phyloP scores from a whole-genome alignment of 2,329 filamentous ascomycete species.

The Mariannaea elegans region DNA sequence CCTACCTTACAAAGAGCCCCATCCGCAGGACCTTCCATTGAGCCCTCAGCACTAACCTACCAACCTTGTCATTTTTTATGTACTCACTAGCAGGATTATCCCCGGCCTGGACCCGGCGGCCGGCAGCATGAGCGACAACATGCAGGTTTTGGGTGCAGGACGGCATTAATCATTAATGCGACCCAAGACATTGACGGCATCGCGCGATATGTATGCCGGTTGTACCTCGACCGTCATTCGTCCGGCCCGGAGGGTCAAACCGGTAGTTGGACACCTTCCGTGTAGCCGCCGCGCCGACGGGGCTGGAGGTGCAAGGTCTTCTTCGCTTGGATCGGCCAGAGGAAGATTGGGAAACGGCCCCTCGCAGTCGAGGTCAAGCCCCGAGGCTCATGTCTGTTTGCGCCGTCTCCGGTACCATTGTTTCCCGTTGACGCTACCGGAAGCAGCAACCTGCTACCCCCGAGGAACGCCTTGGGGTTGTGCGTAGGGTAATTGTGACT shows the following conservation, averaged over 20 bases:
- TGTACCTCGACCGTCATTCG: conserved; percentile 10
- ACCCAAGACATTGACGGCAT: conserved; percentile 12
- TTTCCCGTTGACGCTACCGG: conserved; percentile 13
- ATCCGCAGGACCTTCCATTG: neutral
- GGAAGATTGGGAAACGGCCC: neutral
- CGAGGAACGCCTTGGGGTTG: conserved; percentile 7
- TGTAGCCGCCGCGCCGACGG: conserved; percentile 13
- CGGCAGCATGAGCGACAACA: conserved; percentile 17
- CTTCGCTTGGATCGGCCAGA: conserved; percentile 9
- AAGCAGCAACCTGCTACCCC: conserved; percentile 7
- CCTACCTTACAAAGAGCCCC: neutral
- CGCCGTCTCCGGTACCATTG: neutral
- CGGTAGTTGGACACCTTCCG: conserved; percentile 18
- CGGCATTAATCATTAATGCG: conserved; percentile 19
- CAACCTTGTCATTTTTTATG: neutral
- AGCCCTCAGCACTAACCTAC: neutral
- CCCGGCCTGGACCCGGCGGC: conserved; percentile 16
- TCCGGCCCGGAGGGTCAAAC: conserved; percentile 23
- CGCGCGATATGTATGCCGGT: conserved; percentile 9
- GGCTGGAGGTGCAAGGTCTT: conserved; percentile 5
- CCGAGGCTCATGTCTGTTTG: neutral
- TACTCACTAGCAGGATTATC: conserved; percentile 1
- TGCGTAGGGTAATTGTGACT: neutral
- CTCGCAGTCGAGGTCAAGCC: neutral
- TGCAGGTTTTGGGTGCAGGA: conserved; percentile 16